phyloP scores from a whole-genome alignment of 1,139 yeast genomes.

The Saccharomyces hybrid region DNA sequence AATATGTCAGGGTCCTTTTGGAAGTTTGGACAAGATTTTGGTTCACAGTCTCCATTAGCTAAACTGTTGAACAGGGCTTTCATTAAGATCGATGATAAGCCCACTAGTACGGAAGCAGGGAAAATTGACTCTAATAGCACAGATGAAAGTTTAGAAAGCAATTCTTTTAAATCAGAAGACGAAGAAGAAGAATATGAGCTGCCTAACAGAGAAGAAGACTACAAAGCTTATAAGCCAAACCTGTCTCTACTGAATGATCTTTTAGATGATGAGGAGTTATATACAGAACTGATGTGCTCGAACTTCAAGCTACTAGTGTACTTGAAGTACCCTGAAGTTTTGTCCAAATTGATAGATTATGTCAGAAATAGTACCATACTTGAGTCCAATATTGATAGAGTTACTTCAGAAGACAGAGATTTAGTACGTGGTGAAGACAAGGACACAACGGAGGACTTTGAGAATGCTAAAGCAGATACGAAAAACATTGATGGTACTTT shows the following conservation, averaged over 20 bases:
- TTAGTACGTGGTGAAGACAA: conserved; percentile 18
- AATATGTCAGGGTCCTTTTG: conserved; percentile 78
- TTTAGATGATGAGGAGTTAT: conserved; percentile 77
- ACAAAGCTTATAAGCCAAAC: conserved; percentile 32
- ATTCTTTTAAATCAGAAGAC: conserved; percentile 3
- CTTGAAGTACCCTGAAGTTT: conserved; percentile 63
- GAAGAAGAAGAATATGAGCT: conserved; percentile 25
- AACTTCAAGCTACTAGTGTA: conserved; percentile 77
- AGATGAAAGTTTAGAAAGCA: conserved; percentile 6
- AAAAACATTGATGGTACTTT: conserved; percentile 4
- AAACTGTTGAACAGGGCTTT: conserved; percentile 47
- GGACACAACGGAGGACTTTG: conserved; percentile 34
- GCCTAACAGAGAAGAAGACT: conserved; percentile 30
- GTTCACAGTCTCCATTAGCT: conserved; percentile 67
- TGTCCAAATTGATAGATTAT: conserved; percentile 58
- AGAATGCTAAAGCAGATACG: conserved; percentile 41
- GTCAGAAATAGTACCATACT: conserved; percentile 41
- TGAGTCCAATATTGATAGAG: conserved; percentile 21
- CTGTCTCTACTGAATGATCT: conserved; percentile 50
- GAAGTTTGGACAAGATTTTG: conserved; percentile 83
- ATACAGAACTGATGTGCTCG: conserved; percentile 77
- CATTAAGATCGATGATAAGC: conserved; percentile 27
- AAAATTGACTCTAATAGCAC: conserved; percentile 7
- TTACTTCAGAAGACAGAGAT: conserved; percentile 20
- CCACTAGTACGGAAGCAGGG: conserved; percentile 10